These are phyloP conservation scores for Botrytis pseudocinerea DNA, from an alignment of 2,329 filamentous ascomycete species.

Conservation along the genomic window DNA sequence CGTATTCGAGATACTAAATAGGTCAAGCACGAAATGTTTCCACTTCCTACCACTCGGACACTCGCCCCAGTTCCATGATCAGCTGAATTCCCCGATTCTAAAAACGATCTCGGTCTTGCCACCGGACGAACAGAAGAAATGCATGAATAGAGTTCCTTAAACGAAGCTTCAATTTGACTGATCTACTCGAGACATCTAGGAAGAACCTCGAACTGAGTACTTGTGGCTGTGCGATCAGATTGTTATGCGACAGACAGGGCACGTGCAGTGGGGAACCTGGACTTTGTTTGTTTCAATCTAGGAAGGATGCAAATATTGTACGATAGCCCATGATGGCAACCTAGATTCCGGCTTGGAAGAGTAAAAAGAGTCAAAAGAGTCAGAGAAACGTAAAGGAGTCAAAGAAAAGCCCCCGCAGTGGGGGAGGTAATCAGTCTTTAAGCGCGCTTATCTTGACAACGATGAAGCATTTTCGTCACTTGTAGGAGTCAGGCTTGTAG, in stretches of 20 bases:
- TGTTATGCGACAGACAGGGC: not conserved
- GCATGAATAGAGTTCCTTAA: not conserved
- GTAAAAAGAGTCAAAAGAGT: not conserved
- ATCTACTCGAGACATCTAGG: not conserved
- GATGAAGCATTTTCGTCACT: not conserved
- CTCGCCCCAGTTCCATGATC: not conserved
- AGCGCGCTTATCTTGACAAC: not conserved
- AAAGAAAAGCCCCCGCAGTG: not conserved
- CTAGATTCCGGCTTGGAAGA: not conserved
- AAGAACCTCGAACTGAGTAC: not conserved
- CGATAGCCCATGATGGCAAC: not conserved
- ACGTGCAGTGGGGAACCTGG: not conserved
- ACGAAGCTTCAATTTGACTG: not conserved
- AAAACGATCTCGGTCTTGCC: not conserved
- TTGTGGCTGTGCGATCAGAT: conserved; percentile 2
- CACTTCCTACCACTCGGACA: not conserved
- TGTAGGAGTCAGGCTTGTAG: not conserved
- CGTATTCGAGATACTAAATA: not conserved
- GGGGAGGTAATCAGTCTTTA: not conserved
- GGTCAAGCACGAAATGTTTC: conserved; percentile 10
- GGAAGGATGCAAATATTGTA: not conserved
- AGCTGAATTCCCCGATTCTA: not conserved
- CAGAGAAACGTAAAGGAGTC: not conserved
- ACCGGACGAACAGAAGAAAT: conserved; percentile 1
- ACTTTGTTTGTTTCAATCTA: not conserved